A percentile compares a stretch with the other conserved stretches of the same genome.
Evolutionary conservation across 495 filamentous ascomycete genomes (phyloP).

Genomic region (Lasiosphaeriaceae sp.): DNA sequence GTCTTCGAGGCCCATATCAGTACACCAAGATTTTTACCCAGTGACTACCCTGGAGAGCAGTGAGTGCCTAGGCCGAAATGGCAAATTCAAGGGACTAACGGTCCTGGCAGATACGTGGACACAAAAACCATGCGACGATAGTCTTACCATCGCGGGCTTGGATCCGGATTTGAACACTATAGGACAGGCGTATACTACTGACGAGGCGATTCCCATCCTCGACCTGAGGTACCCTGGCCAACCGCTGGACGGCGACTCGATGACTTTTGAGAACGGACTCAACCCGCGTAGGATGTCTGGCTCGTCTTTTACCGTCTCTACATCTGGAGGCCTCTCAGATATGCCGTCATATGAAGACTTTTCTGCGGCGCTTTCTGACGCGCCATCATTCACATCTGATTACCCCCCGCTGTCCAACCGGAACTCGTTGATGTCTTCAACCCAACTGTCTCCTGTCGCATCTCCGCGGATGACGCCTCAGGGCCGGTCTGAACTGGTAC

Average conservation of each 20-base stretch:
- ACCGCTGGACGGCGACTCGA: conserved; percentile 36
- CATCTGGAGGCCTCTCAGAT: conserved; percentile 52
- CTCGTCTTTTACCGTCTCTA: conserved; percentile 56
- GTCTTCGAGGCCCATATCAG: conserved; percentile 46
- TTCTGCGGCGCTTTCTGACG: conserved; percentile 52
- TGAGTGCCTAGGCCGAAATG: conserved; percentile 32
- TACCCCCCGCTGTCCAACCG: conserved; percentile 54
- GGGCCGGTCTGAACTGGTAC: conserved; percentile 50
- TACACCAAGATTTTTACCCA: conserved; percentile 53
- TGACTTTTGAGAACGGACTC: conserved; percentile 37
- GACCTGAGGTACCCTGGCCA: conserved; percentile 44
- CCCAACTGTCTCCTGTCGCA: conserved; percentile 55
- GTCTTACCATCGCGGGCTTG: conserved; percentile 41
- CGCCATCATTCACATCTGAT: conserved; percentile 53
- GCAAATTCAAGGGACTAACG: conserved; percentile 27
- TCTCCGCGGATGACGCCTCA: conserved; percentile 58
- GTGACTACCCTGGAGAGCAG: conserved; percentile 45
- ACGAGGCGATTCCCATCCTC: conserved; percentile 53
- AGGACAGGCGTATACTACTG: conserved; percentile 52
- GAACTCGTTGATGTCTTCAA: conserved; percentile 56
- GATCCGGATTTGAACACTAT: conserved; percentile 49
- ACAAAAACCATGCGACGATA: conserved; percentile 48
- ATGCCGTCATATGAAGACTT: conserved; percentile 59
- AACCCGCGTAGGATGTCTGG: conserved; percentile 53
- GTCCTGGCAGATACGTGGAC: conserved; percentile 43